Conservation (phyloP, 202 grass and related monocot species). For the Dendrocalamus latiflorus region DNA sequence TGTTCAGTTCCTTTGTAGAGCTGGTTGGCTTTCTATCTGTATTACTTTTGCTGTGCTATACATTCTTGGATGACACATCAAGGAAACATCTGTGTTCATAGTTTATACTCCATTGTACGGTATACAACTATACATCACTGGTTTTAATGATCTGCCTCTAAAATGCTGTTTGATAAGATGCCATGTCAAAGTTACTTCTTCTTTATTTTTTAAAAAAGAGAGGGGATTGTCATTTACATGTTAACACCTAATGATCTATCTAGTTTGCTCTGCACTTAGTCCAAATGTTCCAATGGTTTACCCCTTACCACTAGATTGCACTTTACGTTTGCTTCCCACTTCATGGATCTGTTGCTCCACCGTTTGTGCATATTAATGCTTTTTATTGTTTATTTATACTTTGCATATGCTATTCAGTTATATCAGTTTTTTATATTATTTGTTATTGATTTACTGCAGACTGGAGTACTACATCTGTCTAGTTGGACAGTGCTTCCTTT, state of each 20-base stretch:
- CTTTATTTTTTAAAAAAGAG: neutral
- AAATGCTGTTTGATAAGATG: neutral
- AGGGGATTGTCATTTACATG: neutral
- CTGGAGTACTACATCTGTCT: neutral
- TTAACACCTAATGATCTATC: neutral
- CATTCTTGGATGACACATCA: too few species aligned
- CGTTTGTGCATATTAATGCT: neutral
- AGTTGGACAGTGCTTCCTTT: constrained; percentile 14
- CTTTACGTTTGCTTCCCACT: neutral
- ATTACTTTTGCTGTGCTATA: too few species aligned
- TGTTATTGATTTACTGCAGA: constrained; percentile 29
- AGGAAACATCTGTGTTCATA: too few species aligned
- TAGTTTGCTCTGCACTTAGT: neutral
- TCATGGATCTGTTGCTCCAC: constrained; percentile 6
- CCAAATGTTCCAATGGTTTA: neutral
- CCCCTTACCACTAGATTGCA: neutral
- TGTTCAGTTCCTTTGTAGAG: too few species aligned
- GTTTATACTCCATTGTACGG: too few species aligned
- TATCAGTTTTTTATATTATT: too few species aligned
- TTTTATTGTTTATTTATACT: constrained; percentile 4
- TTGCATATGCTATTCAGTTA: neutral
- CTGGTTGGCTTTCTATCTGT: too few species aligned
- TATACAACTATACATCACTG: too few species aligned
- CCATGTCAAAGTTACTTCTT: neutral
- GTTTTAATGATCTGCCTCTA: neutral